Base-by-base conservation (phyloP, 1,284 basidiomycete species). In the Trichosporon sp. region DNA sequence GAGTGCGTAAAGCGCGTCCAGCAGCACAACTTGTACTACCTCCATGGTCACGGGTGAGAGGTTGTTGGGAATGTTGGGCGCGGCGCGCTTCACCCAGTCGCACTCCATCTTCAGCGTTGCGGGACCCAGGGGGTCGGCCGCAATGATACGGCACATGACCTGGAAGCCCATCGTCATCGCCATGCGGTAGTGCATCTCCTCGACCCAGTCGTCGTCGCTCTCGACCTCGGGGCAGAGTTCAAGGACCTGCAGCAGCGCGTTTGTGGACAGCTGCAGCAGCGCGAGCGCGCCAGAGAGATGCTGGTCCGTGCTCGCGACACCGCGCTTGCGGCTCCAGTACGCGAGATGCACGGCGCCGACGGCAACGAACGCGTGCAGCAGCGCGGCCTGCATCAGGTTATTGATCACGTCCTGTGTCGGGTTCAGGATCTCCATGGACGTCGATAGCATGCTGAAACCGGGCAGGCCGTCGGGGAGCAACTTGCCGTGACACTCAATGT, bases 401-500 rank as follows among this genome's bases (percentile, higher is more conserved):
- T 32, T 61, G 0, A 70, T 12, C 31, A 63, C 37, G 40, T 66
- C 69, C 12, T 54, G 65, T 0, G 65, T 65, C 4, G 48, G 35
- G 19, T 46, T 21, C 10, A 48, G 35, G 8, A 38, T 51, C 26
- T 68, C 67, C 14, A 46, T 46, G 7, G 65, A 19, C 12, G 66
- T 66, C 4, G 56, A n/a, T 32, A 67, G 26, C 63, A 70, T 66
- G 43, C 40, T 38, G 65, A 66, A 19, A 3, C 65, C 46, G 6
- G 31, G 43, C 21, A 48, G 59, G 4, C 59, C 59, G 35, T 63
- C 59, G 3, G 69, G 69, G 10, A 65, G 56, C 2, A 72, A 66
- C 51, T 68, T 67, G 35, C 68, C 71, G 38, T 72, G 68, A 66
- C 65, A 70, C 40, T 56, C 61, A 48, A 72, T 67, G 35, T 70